Percentiles rank a stretch among this genome's conserved stretches.
Conservation (phyloP, 306 rosid species). For the Astragalus membranaceus region DNA sequence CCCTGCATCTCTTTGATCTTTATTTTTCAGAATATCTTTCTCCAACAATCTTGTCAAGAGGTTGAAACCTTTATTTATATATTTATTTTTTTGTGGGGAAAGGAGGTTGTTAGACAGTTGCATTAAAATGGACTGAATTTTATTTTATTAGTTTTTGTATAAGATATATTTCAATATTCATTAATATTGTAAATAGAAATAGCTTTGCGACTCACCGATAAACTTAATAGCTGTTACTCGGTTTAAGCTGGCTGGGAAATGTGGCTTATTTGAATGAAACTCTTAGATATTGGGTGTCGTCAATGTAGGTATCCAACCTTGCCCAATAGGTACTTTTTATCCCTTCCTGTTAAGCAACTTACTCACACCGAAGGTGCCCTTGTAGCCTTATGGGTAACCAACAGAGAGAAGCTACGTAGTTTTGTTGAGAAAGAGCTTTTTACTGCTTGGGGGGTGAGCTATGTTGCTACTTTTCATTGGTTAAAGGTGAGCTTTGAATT, state of each 20-base stretch:
- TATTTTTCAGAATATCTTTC: neutral
- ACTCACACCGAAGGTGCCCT: conserved; percentile 74
- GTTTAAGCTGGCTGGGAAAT: neutral
- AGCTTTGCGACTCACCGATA: neutral
- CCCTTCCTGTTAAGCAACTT: conserved; percentile 75
- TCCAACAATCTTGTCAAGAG: neutral
- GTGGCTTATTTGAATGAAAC: neutral
- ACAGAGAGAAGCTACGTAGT: conserved; percentile 77
- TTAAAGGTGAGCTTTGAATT: conserved; percentile 53
- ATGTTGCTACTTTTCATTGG: conserved; percentile 73
- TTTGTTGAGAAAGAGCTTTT: conserved; percentile 82
- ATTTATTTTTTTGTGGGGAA: neutral
- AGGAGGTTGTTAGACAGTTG: neutral
- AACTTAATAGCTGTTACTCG: neutral
- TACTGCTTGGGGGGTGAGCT: conserved; percentile 78
- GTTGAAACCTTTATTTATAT: neutral
- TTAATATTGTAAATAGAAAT: neutral
- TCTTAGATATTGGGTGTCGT: neutral
- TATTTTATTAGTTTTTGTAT: neutral
- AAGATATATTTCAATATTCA: neutral
- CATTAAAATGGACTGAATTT: neutral
- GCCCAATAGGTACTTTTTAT: conserved; percentile 69
- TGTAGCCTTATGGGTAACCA: conserved; percentile 90
- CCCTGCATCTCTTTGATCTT: neutral
- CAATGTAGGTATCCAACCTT: conserved; percentile 75